A percentile compares a stretch with the other conserved stretches of the same genome.
Evolutionary conservation across 371 early-diverging fungal species (phyloP).

Genomic region (Phascolomyces articulosus): DNA sequence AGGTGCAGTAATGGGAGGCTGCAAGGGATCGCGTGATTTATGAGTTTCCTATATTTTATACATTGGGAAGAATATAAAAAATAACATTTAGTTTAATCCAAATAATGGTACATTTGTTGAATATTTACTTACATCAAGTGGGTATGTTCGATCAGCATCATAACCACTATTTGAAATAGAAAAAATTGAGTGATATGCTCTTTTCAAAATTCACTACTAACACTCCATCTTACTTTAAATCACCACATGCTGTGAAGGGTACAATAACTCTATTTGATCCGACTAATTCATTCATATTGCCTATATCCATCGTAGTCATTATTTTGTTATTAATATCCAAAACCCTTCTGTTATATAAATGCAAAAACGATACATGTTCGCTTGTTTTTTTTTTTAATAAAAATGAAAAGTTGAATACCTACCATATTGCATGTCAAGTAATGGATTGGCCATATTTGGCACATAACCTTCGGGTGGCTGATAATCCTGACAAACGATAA

Average conservation of each 20-base stretch:
- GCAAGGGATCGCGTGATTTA: constrained; percentile 73
- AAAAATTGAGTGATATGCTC: neutral
- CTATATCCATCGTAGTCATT: constrained; percentile 27
- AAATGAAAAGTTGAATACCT: too few relatives aligned
- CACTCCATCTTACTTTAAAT: constrained; percentile 75
- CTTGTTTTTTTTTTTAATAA: too few relatives aligned
- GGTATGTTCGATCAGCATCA: constrained; percentile 84
- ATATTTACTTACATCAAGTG: constrained; percentile 53
- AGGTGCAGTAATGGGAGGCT: constrained; percentile 89
- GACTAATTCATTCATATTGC: constrained; percentile 61
- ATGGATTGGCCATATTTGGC: constrained; percentile 88
- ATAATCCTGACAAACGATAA: constrained; percentile 92
- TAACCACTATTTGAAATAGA: constrained; percentile 58
- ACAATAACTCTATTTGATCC: constrained; percentile 82
- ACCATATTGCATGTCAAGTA: constrained; percentile 79
- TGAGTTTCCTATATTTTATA: constrained; percentile 35
- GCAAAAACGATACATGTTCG: too few relatives aligned
- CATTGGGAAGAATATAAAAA: too few relatives aligned
- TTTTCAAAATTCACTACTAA: too few relatives aligned
- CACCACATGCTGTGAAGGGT: constrained; percentile 93
- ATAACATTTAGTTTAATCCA: too few relatives aligned
- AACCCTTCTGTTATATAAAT: too few relatives aligned
- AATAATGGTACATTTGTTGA: too few relatives aligned
- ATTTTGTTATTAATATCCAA: neutral
- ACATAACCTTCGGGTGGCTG: constrained; percentile 80